phyloP scores from a whole-genome alignment of 2,329 filamentous ascomycete genomes.

The Fusarium pseudocircinatum region DNA sequence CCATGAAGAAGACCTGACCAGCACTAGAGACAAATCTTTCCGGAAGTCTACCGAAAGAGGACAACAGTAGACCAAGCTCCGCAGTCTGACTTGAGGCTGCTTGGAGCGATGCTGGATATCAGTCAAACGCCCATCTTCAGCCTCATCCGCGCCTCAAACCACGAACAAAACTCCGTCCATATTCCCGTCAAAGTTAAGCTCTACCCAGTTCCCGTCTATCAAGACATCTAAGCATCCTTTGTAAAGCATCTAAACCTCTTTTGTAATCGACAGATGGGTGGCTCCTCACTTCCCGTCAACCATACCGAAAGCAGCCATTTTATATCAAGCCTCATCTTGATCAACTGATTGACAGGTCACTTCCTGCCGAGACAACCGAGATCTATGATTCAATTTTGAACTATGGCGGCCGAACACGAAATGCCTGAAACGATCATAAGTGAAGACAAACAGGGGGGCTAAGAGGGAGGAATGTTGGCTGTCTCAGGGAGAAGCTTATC shows the following conservation, averaged over 20 bases:
- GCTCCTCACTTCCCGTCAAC: neutral
- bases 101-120: neutral
- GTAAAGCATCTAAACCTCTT: neutral
- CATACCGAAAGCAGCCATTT: neutral
- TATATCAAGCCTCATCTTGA: neutral
- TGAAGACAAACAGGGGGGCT: neutral
- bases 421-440: neutral
- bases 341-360: neutral
- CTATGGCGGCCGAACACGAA: neutral
- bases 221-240: too few species aligned
- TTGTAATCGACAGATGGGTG: neutral
- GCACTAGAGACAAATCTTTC: neutral
- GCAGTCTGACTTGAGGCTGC: neutral
- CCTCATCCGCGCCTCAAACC: neutral
- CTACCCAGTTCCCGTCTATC: rapidly evolving
- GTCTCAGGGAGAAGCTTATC: neutral
- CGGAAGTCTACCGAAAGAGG: neutral
- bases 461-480: conserved; percentile 11
- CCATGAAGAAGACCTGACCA: neutral
- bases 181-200: neutral
- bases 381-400: neutral
- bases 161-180: too few species aligned
- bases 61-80: neutral
- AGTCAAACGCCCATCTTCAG: neutral
- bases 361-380: neutral